Conservation (phyloP, 2,329 filamentous ascomycete genomes). For the Xylaria sp. region DNA sequence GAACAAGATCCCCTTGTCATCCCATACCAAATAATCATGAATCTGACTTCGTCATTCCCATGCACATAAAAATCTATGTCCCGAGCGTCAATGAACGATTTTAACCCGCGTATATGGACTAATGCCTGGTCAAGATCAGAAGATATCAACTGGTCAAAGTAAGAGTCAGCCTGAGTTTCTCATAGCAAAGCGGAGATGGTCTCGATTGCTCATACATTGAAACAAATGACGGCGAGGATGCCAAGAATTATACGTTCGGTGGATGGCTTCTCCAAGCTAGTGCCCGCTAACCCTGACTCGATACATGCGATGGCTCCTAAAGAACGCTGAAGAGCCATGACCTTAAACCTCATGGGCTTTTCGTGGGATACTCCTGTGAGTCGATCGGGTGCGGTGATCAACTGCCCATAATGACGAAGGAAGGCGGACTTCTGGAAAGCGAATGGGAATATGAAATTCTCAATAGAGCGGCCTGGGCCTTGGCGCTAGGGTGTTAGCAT, state of each 20-base stretch:
- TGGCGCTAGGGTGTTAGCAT: not conserved
- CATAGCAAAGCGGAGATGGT: constrained; percentile 1
- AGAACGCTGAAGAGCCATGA: constrained; percentile 25
- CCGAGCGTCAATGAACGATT: constrained; percentile 20
- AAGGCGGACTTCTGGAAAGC: constrained; percentile 25
- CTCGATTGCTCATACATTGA: constrained; percentile 18
- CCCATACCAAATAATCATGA: constrained; percentile 27
- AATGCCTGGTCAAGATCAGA: constrained; percentile 26
- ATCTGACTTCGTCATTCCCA: constrained; percentile 21
- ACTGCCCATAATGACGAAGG: constrained; percentile 19
- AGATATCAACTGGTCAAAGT: constrained; percentile 21
- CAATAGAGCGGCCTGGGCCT: constrained; percentile 6
- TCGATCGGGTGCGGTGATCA: constrained; percentile 21
- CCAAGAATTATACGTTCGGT: constrained; percentile 17
- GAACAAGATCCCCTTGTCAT: constrained; percentile 5
- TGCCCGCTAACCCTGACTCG: constrained; percentile 15
- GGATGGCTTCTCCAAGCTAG: constrained; percentile 13
- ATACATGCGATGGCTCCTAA: constrained; percentile 20
- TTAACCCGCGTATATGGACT: constrained; percentile 23
- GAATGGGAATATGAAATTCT: constrained; percentile 24
- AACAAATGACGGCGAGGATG: constrained; percentile 23
- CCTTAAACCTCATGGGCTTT: constrained; percentile 23
- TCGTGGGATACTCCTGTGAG: constrained; percentile 26
- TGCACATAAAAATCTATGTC: constrained; percentile 7
- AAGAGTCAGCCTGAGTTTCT: constrained; percentile 3